A percentile compares a stretch with the other conserved stretches of the same genome.
Evolutionary conservation across 2,329 filamentous ascomycete species (phyloP).

Genomic region (Sclerotinia subarctica): DNA sequence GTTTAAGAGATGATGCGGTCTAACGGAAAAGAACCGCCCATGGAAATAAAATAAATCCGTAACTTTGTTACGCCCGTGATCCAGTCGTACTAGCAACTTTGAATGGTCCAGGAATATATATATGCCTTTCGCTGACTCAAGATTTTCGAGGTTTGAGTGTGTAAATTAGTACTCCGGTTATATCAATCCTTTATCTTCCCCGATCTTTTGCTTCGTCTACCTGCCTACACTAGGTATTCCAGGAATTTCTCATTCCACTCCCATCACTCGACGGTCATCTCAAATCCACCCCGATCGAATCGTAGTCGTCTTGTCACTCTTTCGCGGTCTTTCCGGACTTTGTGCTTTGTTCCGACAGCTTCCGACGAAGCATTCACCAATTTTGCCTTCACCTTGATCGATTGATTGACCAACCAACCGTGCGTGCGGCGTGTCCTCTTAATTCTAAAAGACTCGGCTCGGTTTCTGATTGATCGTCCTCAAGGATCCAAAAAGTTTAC

Average conservation of each 20-base stretch:
- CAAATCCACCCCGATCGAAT: neutral
- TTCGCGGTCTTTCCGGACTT: neutral
- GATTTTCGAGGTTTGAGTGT: neutral
- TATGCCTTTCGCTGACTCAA: no score
- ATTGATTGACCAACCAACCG: neutral
- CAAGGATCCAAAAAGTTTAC: slow-evolving; percentile 9
- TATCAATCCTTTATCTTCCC: no score
- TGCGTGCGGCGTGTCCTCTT: neutral
- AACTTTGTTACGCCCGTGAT: neutral
- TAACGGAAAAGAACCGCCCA: neutral
- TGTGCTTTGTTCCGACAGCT: neutral
- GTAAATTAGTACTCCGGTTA: no score
- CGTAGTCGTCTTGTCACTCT: neutral
- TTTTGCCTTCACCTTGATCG: neutral
- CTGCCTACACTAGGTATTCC: neutral
- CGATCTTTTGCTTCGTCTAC: neutral
- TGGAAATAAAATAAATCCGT: neutral
- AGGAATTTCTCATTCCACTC: neutral
- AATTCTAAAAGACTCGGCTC: neutral
- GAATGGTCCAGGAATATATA: neutral
- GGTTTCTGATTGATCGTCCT: slow-evolving; percentile 3
- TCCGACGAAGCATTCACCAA: neutral
- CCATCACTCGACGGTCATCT: neutral
- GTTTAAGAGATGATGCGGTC: neutral
- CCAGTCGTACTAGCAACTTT: no score